Percentiles rank a stretch among this genome's conserved stretches.
phyloP scores from a whole-genome alignment of 1,139 yeast genomes.

The Candida sojae region DNA sequence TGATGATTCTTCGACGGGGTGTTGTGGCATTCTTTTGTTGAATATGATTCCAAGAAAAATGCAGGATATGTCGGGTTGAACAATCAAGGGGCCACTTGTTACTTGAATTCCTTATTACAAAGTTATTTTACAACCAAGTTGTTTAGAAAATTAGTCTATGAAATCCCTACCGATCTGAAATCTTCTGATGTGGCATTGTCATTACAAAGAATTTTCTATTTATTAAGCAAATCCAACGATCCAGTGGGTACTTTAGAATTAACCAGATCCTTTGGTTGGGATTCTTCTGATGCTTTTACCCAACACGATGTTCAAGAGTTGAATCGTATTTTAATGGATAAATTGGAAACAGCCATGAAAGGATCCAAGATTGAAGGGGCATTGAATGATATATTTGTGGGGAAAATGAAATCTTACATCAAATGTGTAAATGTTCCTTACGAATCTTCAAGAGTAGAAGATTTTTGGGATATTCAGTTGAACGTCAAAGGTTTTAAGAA shows the following conservation, averaged over 20 bases:
- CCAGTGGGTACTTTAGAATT: conserved; percentile 86
- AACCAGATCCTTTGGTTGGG: conserved; percentile 97
- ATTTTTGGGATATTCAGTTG: conserved; percentile 96
- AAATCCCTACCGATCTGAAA: conserved; percentile 72
- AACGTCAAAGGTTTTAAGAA: conserved; percentile 84
- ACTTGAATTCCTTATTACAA: conserved; percentile 86
- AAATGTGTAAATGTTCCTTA: conserved; percentile 94
- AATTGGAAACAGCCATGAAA: conserved; percentile 88
- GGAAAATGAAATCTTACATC: conserved; percentile 93
- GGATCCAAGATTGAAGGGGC: conserved; percentile 82
- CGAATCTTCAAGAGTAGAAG: conserved; percentile 90
- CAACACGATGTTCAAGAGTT: conserved; percentile 98
- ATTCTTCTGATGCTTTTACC: conserved; percentile 89
- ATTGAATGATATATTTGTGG: conserved; percentile 84
- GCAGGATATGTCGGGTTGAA: conserved; percentile 93
- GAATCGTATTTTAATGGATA: conserved; percentile 93
- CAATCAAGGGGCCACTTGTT: conserved; percentile 98
- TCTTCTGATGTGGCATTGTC: conserved; percentile 68
- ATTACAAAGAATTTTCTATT: conserved; percentile 83
- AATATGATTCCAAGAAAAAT: conserved; percentile 82
- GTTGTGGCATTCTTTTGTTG: conserved; percentile 83
- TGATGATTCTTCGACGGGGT: conserved; percentile 91
- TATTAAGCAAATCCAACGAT: conserved; percentile 66
- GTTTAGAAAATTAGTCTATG: conserved; percentile 84
- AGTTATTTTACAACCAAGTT: conserved; percentile 83